Evolutionary conservation across 352 stramenopile genomes (phyloP).

Genomic region (Pythium monospermum): DNA sequence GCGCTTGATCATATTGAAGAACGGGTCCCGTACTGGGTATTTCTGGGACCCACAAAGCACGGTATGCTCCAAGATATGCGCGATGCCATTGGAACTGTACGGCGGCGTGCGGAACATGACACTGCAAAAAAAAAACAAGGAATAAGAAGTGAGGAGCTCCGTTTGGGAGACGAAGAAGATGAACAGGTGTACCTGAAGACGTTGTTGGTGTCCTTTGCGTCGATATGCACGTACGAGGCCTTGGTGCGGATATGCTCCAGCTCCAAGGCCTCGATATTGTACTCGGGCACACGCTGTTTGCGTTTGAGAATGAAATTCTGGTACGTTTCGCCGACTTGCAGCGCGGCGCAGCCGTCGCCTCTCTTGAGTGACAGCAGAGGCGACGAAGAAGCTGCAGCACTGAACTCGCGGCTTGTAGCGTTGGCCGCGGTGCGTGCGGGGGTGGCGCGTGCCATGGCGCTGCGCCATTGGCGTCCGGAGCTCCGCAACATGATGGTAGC

Average conservation of each 20-base stretch:
- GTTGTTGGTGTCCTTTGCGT: conserved; percentile 82
- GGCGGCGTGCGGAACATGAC: conserved; percentile 98
- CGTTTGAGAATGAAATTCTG: conserved; percentile 73
- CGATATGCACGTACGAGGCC: conserved; percentile 76
- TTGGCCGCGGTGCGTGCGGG: not conserved
- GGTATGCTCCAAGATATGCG: conserved; percentile 97
- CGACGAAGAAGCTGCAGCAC: not conserved
- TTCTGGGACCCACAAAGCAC: conserved; percentile 93
- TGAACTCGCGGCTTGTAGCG: conserved; percentile 2
- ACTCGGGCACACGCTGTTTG: conserved; percentile 67
- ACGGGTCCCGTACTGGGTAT: conserved; percentile 98
- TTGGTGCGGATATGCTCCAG: conserved; percentile 68
- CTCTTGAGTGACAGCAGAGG: conserved; percentile 18
- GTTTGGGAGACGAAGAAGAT: not conserved
- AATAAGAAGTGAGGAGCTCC: not conserved
- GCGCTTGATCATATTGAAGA: conserved; percentile 98
- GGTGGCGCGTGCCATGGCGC: conserved; percentile 3
- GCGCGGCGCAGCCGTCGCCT: conserved; percentile 49
- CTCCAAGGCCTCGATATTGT: conserved; percentile 75
- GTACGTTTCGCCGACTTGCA: conserved; percentile 56
- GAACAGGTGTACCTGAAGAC: conserved; percentile 50
- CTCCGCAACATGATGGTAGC: not conserved
- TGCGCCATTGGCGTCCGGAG: not conserved
- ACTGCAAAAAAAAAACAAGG: conserved; percentile 42
- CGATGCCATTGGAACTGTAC: conserved; percentile 94